phyloP scores from a whole-genome alignment of 371 early-diverging fungal species.

The Mortierella sp. region DNA sequence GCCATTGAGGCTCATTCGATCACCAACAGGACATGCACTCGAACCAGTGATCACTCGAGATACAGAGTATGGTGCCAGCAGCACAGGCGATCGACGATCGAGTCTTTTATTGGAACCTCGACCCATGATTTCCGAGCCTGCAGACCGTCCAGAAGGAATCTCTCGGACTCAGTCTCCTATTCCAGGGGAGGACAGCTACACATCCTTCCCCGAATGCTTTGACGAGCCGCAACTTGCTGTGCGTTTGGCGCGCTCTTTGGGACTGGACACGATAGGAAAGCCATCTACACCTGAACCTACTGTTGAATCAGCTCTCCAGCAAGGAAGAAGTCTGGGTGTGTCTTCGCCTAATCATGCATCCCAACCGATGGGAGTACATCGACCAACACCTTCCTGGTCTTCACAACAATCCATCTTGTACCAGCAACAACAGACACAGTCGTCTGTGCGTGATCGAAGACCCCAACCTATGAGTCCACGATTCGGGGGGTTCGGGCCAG shows the following conservation, averaged over 20 bases:
- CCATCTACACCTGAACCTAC: background rate
- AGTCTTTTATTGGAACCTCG: slow-evolving; percentile 1
- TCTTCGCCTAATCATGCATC: background rate
- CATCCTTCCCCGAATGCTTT: slow-evolving; percentile 41
- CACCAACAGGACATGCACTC: slow-evolving; percentile 19
- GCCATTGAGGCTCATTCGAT: slow-evolving; percentile 22
- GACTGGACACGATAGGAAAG: slow-evolving; percentile 23
- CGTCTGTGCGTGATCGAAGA: background rate
- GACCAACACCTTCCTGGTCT: slow-evolving; percentile 43
- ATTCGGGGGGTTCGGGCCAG: slow-evolving; percentile 17
- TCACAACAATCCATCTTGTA: slow-evolving; percentile 38
- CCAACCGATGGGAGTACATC: slow-evolving; percentile 5
- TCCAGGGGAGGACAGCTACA: slow-evolving; percentile 20
- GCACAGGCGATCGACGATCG: background rate
- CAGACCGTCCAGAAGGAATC: background rate
- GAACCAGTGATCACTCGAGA: slow-evolving; percentile 32
- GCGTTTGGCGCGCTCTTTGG: slow-evolving; percentile 38
- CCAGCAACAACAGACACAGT: slow-evolving; percentile 19
- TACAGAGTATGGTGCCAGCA: background rate
- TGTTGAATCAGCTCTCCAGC: background rate
- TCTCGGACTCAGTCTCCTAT: background rate
- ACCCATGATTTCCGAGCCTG: background rate
- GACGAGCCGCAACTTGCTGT: slow-evolving; percentile 30
- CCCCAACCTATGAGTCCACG: slow-evolving; percentile 4
- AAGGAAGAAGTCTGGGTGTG: background rate